A percentile compares a stretch with the other conserved stretches of the same genome.
Evolutionary conservation across 768 basidiomycete genomes (phyloP).

Genomic region (Phaffia australis): DNA sequence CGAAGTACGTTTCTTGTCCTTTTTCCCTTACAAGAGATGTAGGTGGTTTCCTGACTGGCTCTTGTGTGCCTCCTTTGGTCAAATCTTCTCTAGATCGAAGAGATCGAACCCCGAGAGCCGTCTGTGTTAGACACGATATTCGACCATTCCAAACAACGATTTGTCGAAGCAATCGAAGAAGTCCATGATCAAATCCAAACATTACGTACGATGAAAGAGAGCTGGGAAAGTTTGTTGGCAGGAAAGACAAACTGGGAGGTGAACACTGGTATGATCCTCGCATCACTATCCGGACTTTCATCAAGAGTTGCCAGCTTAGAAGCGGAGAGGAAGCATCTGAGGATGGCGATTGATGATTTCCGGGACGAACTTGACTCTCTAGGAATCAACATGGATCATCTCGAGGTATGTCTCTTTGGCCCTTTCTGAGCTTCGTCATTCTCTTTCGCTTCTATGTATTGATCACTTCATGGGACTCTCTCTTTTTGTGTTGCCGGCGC

Average conservation of each 20-base stretch:
- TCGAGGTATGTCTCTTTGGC: conserved; percentile 13
- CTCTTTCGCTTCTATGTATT: background rate
- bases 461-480: background rate
- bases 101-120: background rate
- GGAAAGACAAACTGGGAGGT: conserved; percentile 15
- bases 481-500: background rate
- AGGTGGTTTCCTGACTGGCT: background rate
- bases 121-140: conserved; percentile 25
- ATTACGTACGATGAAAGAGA: conserved; percentile 15
- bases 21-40: background rate
- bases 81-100: conserved; percentile 4
- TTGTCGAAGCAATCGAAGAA: conserved; percentile 18
- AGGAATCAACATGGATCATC: conserved; percentile 20
- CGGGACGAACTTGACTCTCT: conserved; percentile 18
- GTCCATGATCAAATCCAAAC: conserved; percentile 19
- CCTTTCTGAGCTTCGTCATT: background rate
- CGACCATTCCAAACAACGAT: conserved; percentile 16
- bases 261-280: conserved; percentile 22
- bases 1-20: conserved; percentile 2
- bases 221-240: conserved; percentile 11
- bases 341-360: conserved; percentile 21
- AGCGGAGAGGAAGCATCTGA: conserved; percentile 17
- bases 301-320: conserved; percentile 23
- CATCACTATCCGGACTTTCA: conserved; percentile 22
- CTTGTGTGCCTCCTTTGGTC: background rate